phyloP scores from a whole-genome alignment of 371 early-diverging fungal species.

The Mortierella sp. region DNA sequence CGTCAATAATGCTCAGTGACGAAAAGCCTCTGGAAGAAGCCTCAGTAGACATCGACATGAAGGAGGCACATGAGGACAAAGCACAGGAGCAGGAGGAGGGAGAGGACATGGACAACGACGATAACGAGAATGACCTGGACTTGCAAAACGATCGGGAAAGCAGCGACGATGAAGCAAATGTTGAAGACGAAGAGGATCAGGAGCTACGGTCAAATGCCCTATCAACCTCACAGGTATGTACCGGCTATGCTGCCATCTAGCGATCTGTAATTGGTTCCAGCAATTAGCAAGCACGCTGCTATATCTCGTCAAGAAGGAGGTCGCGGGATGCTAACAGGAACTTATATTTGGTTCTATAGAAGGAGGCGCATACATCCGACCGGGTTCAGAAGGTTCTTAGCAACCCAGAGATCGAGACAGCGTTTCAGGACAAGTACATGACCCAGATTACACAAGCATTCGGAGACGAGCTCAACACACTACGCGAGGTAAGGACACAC shows the following conservation, averaged over 20 bases:
- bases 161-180: slow-evolving; percentile 43
- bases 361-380: slow-evolving; percentile 54
- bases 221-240: slow-evolving; percentile 23
- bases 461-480: slow-evolving; percentile 53
- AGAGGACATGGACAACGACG: slow-evolving; percentile 23
- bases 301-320: not conserved
- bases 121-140: slow-evolving; percentile 29
- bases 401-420: slow-evolving; percentile 54
- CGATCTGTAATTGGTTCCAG: not conserved
- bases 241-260: not conserved
- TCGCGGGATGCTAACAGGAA: not conserved
- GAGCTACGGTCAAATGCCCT: slow-evolving; percentile 31
- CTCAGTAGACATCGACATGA: slow-evolving; percentile 22
- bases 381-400: slow-evolving; percentile 43
- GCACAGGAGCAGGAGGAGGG: slow-evolving; percentile 13
- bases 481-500: slow-evolving; percentile 44
- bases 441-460: slow-evolving; percentile 54
- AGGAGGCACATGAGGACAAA: slow-evolving; percentile 3
- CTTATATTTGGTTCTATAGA: slow-evolving; percentile 14
- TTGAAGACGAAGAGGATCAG: slow-evolving; percentile 53
- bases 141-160: slow-evolving; percentile 42
- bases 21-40: not conserved
- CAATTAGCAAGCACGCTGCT: not conserved
- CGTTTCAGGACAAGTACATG: slow-evolving; percentile 55
- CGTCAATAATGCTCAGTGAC: slow-evolving; percentile 35